Evolutionary conservation across 1,139 yeast species (phyloP), one percentile per base, ranked within the genome.

Genomic region (Sugiyamaella novakii): DNA sequence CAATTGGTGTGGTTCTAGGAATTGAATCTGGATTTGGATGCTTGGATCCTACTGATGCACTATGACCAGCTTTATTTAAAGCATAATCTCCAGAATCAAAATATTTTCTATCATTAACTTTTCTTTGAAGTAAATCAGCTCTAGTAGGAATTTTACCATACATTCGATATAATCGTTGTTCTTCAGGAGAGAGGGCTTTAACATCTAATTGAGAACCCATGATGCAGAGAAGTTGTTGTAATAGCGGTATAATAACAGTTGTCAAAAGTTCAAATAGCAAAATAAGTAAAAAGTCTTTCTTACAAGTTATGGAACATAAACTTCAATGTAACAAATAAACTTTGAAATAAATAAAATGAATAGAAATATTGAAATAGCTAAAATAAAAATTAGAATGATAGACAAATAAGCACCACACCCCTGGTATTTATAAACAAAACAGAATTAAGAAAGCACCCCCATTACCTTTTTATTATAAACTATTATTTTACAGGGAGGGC

Each of bases 1-100:
- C 47, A 10, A 51, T 30, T 11, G 46, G 51, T 14, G 44, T 42
- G 11, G 48, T 49, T 10, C 62, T 72, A 1, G 76, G 75, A 39
- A 73, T 72, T 33, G 62, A 59, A 43, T 70, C 74, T 1, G 76
- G 75, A 22, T 65, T 65, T 11, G 77, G 77, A 54, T 71, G 75
- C 50, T 68, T 67, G 25, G 69, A 61, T 7, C 76, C 77, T 22
- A 71, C 64, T 28, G 65, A 59, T 28, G 66, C 61, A 14, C 64
- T 58, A n/a, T 67, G 64, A 47, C 80, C 81, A 5, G 82, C 87
- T 60, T 89, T 84, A 57, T 87, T 88, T 80, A 92, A 80, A 21
- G 98, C 98, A 66, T 94, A 92, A 69, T 92, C 99, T 18, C 98
- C 98, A 54, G 96, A 87, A 63, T 92, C 99, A 64, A 92, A 94